These are phyloP conservation scores for Cystoderma amianthinum DNA, from an alignment of 768 basidiomycete species.

Conservation along the genomic window DNA sequence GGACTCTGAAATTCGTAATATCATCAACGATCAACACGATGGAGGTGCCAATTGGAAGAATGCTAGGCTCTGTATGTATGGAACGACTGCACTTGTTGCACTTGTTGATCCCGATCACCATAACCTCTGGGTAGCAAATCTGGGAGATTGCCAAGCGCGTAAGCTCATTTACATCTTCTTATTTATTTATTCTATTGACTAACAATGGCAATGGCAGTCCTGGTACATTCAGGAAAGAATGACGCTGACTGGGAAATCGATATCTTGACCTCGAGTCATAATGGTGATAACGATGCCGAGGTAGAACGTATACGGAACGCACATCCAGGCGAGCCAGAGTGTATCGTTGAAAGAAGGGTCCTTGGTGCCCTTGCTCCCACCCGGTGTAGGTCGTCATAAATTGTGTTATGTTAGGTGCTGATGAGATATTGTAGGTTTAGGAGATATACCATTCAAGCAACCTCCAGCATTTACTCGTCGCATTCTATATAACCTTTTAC, in stretches of 20 bases:
- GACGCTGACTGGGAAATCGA: conserved; percentile 52
- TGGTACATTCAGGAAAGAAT: conserved; percentile 39
- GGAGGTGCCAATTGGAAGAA: conserved; percentile 59
- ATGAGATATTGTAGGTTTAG: conserved; percentile 39
- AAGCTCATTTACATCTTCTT: conserved; percentile 15
- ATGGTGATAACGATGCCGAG: conserved; percentile 63
- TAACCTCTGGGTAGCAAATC: conserved; percentile 74
- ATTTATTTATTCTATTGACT: conserved; percentile 4
- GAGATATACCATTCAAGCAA: conserved; percentile 69
- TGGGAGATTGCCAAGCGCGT: conserved; percentile 80
- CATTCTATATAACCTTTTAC: conserved; percentile 59
- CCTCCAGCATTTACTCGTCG: conserved; percentile 62
- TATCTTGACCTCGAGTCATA: conserved; percentile 59
- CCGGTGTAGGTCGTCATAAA: conserved; percentile 48
- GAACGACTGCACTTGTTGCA: conserved; percentile 70
- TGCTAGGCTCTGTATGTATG: conserved; percentile 70
- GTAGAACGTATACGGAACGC: conserved; percentile 53
- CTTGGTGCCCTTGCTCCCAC: conserved; percentile 76
- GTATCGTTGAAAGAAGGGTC: conserved; percentile 57
- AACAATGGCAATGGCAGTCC: too few species aligned
- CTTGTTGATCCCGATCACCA: conserved; percentile 63
- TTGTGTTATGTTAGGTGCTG: not conserved
- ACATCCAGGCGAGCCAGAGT: conserved; percentile 68
- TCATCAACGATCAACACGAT: conserved; percentile 57
- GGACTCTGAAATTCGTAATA: conserved; percentile 45